Percentiles rank a stretch among this genome's conserved stretches.
Conservation (phyloP, 148 eudicot species). For the Cornus suecica region DNA sequence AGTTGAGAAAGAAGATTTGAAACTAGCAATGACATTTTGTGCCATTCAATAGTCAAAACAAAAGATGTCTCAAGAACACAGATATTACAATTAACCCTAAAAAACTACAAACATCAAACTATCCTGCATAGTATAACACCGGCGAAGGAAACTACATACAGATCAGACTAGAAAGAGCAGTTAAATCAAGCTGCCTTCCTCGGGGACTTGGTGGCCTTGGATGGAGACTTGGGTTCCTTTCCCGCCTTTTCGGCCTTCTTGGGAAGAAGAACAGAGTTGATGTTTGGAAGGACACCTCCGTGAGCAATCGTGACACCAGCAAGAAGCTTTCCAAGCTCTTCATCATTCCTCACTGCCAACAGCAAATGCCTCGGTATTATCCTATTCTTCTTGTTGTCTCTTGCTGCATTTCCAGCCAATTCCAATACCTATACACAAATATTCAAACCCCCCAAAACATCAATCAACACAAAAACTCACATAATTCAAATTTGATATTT, state of each 20-base stretch:
- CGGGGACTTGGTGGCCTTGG: slow-evolving; percentile 42
- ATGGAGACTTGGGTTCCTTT: slow-evolving; percentile 32
- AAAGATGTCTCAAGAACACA: background rate
- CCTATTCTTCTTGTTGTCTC: slow-evolving; percentile 48
- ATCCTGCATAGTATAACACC: background rate
- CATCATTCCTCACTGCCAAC: slow-evolving; percentile 40
- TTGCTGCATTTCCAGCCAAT: slow-evolving; percentile 49
- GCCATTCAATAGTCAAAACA: background rate
- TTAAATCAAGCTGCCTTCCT: slow-evolving; percentile 25
- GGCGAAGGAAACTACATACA: slow-evolving; percentile 5
- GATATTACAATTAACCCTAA: background rate
- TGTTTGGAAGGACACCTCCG: slow-evolving; percentile 43
- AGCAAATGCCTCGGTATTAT: slow-evolving; percentile 39
- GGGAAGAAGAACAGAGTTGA: slow-evolving; percentile 36
- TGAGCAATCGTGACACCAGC: slow-evolving; percentile 44
- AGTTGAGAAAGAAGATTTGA: background rate
- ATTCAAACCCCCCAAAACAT: background rate
- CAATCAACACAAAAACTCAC: background rate
- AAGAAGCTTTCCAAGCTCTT: slow-evolving; percentile 41
- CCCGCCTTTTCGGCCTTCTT: slow-evolving; percentile 31
- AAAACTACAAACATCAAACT: background rate
- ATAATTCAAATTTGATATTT: background rate
- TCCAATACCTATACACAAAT: slow-evolving; percentile 31
- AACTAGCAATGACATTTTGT: background rate
- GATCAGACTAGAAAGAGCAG: background rate